Evolutionary conservation across 2,329 filamentous ascomycete species (phyloP).

Genomic region (Alternaria sp.): DNA sequence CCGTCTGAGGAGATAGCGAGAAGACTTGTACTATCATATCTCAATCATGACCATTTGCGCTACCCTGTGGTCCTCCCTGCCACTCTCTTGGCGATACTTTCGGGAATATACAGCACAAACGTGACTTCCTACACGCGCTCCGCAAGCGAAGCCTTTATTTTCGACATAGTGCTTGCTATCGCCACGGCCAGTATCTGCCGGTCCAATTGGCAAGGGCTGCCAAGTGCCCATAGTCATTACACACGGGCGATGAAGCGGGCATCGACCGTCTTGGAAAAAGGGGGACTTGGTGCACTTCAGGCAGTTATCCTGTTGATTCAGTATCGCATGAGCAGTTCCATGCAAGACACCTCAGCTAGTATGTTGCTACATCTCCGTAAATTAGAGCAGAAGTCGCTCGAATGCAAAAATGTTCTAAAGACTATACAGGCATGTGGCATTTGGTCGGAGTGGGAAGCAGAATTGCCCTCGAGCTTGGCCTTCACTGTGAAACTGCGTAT

Average conservation of each 20-base stretch:
- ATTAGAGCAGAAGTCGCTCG: not conserved
- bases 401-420: not conserved
- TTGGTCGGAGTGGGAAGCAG: conserved; percentile 2
- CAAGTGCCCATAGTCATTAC: conserved; percentile 4
- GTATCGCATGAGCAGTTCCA: conserved; percentile 5
- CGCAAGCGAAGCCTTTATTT: not conserved
- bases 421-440: conserved; percentile 2
- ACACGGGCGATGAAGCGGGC: conserved; percentile 2
- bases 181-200: conserved; percentile 1
- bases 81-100: not conserved
- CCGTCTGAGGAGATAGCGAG: not conserved
- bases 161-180: conserved; percentile 1
- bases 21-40: conserved; percentile 3
- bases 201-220: conserved; percentile 1
- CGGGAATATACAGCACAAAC: not conserved
- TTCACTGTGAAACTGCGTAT: not conserved
- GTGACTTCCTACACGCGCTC: not conserved
- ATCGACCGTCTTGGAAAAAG: not conserved
- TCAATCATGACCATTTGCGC: conserved; percentile 2
- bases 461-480: not conserved
- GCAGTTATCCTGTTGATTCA: conserved; percentile 1
- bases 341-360: conserved; percentile 3
- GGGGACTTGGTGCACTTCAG: not conserved
- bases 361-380: not conserved
- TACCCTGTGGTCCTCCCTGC: conserved; percentile 3